Conservation (phyloP, 2,329 filamentous ascomycete species). For the Trichoderma simmonsii region DNA sequence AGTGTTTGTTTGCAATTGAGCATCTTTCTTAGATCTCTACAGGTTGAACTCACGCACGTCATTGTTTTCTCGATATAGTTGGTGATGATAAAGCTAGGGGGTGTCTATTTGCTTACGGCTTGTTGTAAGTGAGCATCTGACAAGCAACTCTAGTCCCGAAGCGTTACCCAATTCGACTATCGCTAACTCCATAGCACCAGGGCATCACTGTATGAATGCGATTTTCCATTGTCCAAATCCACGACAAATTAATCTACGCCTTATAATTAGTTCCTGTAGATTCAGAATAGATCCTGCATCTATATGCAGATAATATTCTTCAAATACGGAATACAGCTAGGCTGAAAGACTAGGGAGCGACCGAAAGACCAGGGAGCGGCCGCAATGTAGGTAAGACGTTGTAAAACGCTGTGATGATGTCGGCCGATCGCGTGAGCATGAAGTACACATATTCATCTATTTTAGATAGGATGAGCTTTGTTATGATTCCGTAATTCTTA, state of each 20-base stretch:
- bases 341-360: too few species aligned
- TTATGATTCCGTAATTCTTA: neutral
- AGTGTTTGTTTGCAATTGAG: neutral
- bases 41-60: neutral
- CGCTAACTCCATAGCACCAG: neutral
- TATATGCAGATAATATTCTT: neutral
- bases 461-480: neutral
- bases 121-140: neutral
- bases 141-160: neutral
- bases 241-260: neutral
- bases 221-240: fast-evolving
- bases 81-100: neutral
- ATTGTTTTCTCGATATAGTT: neutral
- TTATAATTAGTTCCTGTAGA: neutral
- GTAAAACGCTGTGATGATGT: neutral
- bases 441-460: neutral
- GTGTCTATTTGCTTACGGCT: neutral
- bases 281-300: neutral
- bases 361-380: neutral
- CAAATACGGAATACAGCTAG: neutral
- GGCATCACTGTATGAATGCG: neutral
- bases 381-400: neutral
- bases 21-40: neutral
- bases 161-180: neutral
- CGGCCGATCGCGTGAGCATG: neutral